These are phyloP conservation scores for Linnemannia elongata DNA, from an alignment of 192 early-diverging fungal genomes.

Conservation along the genomic window DNA sequence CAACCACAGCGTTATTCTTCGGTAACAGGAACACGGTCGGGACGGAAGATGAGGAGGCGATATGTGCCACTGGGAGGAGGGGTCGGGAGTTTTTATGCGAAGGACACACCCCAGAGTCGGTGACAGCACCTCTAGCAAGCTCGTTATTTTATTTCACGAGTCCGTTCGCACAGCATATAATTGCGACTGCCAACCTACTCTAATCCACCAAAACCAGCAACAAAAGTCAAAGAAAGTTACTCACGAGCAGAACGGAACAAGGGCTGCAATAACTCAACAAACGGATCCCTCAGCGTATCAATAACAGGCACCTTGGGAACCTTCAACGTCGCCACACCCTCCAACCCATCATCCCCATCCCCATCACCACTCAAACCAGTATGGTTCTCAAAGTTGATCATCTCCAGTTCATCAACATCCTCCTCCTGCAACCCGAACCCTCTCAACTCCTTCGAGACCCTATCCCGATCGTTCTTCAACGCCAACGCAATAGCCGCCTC, in stretches of 20 bases:
- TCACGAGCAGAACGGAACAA: slow-evolving; percentile 46
- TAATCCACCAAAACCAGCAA: too few relatives aligned
- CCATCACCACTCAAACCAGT: neutral
- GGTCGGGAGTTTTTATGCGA: neutral
- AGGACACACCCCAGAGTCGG: neutral
- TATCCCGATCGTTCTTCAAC: slow-evolving; percentile 7
- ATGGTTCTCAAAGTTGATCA: slow-evolving; percentile 45
- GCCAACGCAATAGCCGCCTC: neutral
- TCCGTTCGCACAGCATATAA: neutral
- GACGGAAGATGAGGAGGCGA: neutral
- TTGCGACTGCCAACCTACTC: neutral
- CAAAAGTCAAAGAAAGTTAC: neutral
- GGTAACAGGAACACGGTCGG: neutral
- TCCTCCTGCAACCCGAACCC: slow-evolving; percentile 46
- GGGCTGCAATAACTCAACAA: slow-evolving; percentile 31
- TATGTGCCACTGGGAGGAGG: slow-evolving; percentile 10
- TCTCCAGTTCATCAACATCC: slow-evolving; percentile 62
- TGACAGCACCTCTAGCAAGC: neutral
- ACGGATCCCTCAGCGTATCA: slow-evolving; percentile 26
- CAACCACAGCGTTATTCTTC: neutral
- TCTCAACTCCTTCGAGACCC: slow-evolving; percentile 33
- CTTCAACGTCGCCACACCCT: slow-evolving; percentile 22
- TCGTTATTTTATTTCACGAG: neutral
- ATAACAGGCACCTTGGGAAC: slow-evolving; percentile 41
- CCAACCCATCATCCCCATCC: slow-evolving; percentile 17